Percentiles rank a stretch among this genome's conserved stretches.
Evolutionary conservation across 2,329 filamentous ascomycete species (phyloP).

Genomic region (Fusarium anthophilum): DNA sequence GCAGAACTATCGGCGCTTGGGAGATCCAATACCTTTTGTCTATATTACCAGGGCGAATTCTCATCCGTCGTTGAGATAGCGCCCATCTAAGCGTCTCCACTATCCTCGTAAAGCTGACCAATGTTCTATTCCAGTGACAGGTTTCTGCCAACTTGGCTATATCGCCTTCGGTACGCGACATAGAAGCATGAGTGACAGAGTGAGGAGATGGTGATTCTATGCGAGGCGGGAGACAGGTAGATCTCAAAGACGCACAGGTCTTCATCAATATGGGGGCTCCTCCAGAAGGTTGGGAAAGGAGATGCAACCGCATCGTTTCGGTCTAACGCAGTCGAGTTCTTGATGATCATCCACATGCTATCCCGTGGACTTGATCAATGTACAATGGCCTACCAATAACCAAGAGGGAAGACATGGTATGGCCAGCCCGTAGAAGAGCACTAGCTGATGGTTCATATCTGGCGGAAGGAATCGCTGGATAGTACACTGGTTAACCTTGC

Average conservation of each 20-base stretch:
- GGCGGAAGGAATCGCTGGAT: not conserved
- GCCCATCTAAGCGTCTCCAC: too few species aligned
- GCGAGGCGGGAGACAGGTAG: not conserved
- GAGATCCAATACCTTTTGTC: not conserved
- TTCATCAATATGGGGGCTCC: not conserved
- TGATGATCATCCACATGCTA: not conserved
- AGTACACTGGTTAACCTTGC: rapidly evolving
- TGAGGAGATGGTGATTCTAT: not conserved
- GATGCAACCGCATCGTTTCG: not conserved
- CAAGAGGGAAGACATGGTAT: not conserved
- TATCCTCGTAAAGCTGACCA: rapidly evolving
- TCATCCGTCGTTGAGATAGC: too few species aligned
- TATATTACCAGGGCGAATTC: too few species aligned
- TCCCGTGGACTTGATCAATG: not conserved
- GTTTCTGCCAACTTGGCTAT: not conserved
- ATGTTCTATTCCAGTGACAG: not conserved
- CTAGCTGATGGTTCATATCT: not conserved
- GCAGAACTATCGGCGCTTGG: rapidly evolving
- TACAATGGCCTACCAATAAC: not conserved
- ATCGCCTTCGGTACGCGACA: rapidly evolving
- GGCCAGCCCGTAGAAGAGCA: not conserved
- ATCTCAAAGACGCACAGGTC: not conserved
- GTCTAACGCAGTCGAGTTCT: not conserved
- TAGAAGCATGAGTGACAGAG: not conserved
- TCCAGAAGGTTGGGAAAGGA: not conserved